Base-by-base conservation (phyloP, 2,329 filamentous ascomycete species). In the Ophiostoma perfectum region DNA sequence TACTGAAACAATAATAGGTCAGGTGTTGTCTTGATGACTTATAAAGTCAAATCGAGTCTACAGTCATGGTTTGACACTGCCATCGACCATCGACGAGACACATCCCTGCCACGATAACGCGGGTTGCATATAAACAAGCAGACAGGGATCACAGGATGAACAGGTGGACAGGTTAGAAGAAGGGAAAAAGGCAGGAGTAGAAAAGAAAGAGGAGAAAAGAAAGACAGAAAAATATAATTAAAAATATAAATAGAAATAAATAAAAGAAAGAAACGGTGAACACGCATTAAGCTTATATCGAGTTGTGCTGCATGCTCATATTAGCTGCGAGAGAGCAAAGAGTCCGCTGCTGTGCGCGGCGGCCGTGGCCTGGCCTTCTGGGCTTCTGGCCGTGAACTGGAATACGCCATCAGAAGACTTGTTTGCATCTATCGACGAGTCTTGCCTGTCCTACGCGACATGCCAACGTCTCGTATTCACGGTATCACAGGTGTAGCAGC, bases 381-480 rank as follows among this genome's bases (percentile, higher is more conserved):
- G 27, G 27, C 27, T 27, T 27, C 27, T 27, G 27, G 27, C 27
- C 27, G 27, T 27, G 27, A 27, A 27, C 27, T 27, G 27, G 27
- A 27, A 27, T 27, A 27, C 27, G 27, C 27, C 27, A 27, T 27
- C 27, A 27, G 27, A 27, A 27, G 27, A 27, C 27, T 27, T 27
- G 27, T 27, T 27, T 27, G 27, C 27, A 27, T 27, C 27, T 27
- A 27, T 27, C 27, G 27, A 27, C 27, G 27, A 27, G 27, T 27
- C 27, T 16, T 38, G 27, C 9, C 55, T 12, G 55, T 60, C 55
- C 55, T 36, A 60, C 55, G 27, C 55, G 55, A 39, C 55, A 60
- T 60, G 55, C 55, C 55, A 60, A 60, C 55, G 55, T 63, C 39
- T 63, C 60, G 60, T 63, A 41, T 41, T 42, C 60, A 63, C 27